Percentiles rank a stretch among this genome's conserved stretches.
phyloP scores from a whole-genome alignment of 257 asterid genomes.

The Lantana camara region DNA sequence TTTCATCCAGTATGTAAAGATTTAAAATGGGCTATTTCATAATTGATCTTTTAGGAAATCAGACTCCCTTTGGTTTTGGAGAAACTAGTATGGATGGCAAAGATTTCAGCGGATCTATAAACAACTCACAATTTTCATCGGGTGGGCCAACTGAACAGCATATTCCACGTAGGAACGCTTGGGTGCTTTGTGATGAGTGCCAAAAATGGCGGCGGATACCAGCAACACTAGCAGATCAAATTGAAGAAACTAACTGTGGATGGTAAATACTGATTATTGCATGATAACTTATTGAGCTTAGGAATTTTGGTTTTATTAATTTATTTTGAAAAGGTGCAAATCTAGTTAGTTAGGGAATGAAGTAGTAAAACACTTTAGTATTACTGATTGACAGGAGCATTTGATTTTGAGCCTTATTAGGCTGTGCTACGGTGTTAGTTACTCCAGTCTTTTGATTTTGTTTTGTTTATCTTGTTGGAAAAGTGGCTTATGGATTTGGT shows the following conservation, averaged over 20 bases:
- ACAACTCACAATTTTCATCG: constrained; percentile 24
- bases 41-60: constrained; percentile 42
- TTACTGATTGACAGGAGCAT: too few species aligned
- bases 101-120: constrained; percentile 34
- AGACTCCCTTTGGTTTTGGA: constrained; percentile 39
- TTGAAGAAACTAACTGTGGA: constrained; percentile 65
- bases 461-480: background rate
- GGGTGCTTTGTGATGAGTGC: constrained; percentile 94
- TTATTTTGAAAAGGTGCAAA: background rate
- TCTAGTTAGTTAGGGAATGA: background rate
- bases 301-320: background rate
- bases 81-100: constrained; percentile 38
- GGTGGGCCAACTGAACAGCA: constrained; percentile 35
- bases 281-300: background rate
- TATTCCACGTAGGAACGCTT: constrained; percentile 50
- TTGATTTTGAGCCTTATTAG: too few species aligned
- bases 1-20: constrained; percentile 16
- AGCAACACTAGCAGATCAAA: constrained; percentile 74
- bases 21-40: constrained; percentile 9
- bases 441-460: background rate
- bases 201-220: constrained; percentile 91
- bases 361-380: too few species aligned
- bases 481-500: constrained; percentile 8
- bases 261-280: constrained; percentile 53
- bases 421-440: too few species aligned